phyloP scores from a whole-genome alignment of 1,284 basidiomycete species.

The Ganoderma lingzhi region DNA sequence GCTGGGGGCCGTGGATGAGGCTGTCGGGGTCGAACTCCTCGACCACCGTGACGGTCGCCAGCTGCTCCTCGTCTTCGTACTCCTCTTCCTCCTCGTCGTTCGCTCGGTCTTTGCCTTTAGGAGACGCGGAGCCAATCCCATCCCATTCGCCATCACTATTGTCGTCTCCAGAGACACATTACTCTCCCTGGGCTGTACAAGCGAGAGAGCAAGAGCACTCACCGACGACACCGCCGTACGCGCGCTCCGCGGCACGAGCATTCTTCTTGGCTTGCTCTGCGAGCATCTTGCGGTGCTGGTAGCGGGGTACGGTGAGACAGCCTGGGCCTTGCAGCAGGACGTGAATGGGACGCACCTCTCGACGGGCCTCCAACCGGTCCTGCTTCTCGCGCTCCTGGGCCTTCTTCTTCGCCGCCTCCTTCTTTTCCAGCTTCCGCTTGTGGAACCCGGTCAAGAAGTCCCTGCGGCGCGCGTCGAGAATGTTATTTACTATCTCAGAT shows the following conservation, averaged over 20 bases:
- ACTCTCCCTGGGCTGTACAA: conserved; percentile 31
- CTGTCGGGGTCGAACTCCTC: conserved; percentile 80
- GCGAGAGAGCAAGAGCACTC: conserved; percentile 30
- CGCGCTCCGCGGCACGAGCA: conserved; percentile 72
- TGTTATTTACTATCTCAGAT: conserved; percentile 3
- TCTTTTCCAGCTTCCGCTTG: conserved; percentile 83
- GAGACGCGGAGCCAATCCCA: conserved; percentile 45
- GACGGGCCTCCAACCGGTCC: conserved; percentile 68
- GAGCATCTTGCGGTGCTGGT: conserved; percentile 72
- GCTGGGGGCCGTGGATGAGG: conserved; percentile 57
- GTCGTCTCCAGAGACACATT: conserved; percentile 21
- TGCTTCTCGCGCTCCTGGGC: conserved; percentile 74
- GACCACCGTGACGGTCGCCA: conserved; percentile 85
- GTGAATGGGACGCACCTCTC: conserved; percentile 60
- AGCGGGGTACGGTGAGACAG: conserved; percentile 15
- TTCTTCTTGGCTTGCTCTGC: conserved; percentile 77
- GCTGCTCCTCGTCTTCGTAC: conserved; percentile 77
- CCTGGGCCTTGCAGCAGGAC: not conserved
- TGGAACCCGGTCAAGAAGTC: conserved; percentile 89
- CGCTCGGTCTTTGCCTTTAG: conserved; percentile 38
- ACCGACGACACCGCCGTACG: conserved; percentile 68
- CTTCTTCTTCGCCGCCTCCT: conserved; percentile 73
- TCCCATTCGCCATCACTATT: conserved; percentile 54
- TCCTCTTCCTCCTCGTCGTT: conserved; percentile 59
- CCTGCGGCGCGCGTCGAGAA: conserved; percentile 57